Percentiles rank a stretch among this genome's conserved stretches.
Conservation (phyloP, 352 stramenopile genomes). For the Globisporangium ultimum region DNA sequence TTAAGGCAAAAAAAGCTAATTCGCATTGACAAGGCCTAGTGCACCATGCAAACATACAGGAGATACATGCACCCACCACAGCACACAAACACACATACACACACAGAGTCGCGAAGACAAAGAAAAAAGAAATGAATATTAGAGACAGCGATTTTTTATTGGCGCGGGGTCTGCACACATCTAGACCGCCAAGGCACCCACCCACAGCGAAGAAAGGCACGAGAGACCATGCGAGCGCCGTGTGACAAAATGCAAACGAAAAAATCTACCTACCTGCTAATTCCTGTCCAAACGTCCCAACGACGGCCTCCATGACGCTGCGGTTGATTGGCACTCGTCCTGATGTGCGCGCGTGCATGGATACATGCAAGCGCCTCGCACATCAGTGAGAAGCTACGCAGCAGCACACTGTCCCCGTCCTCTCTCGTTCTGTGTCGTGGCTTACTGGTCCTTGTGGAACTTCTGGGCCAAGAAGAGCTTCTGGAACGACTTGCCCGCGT, state of each 20-base stretch:
- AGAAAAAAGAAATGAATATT: slow-evolving; percentile 14
- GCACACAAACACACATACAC: background rate
- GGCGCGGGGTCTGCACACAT: background rate
- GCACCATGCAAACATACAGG: background rate
- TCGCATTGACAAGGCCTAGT: no score
- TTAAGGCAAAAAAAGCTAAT: background rate
- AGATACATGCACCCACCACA: background rate
- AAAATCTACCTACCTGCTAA: slow-evolving; percentile 9
- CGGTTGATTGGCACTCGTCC: no score
- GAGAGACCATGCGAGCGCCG: background rate
- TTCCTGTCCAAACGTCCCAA: background rate
- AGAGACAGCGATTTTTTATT: slow-evolving; percentile 11
- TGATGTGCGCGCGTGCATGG: no score
- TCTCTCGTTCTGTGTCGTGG: background rate
- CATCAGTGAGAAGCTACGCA: no score
- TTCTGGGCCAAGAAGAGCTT: slow-evolving; percentile 90
- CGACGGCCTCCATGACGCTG: no score
- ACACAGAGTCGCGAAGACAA: background rate
- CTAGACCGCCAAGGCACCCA: background rate
- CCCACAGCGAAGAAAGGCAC: background rate
- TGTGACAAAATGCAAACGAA: slow-evolving; percentile 1
- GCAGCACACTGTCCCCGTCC: background rate
- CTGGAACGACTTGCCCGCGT: slow-evolving; percentile 88
- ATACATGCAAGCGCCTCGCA: no score
- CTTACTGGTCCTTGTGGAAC: slow-evolving; percentile 82